A percentile compares a stretch with the other conserved stretches of the same genome.
Conservation (phyloP, 2,329 filamentous ascomycete genomes). For the Verticillium nonalfalfae region DNA sequence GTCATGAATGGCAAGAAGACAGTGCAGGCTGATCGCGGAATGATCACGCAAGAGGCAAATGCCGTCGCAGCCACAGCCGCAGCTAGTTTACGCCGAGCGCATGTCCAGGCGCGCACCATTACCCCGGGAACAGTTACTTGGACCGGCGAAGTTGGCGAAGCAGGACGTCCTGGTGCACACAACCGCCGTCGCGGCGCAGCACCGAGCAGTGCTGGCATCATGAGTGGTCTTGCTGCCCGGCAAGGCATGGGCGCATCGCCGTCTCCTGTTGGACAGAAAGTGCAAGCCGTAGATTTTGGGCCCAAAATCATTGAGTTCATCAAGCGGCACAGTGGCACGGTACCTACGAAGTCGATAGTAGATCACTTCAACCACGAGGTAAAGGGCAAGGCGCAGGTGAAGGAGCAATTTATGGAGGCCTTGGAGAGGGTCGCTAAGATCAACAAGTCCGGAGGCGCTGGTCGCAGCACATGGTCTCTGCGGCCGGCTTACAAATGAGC, state of each 20-base stretch:
- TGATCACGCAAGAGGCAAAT: slow-evolving; percentile 77
- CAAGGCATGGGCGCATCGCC: slow-evolving; percentile 34
- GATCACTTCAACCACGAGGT: slow-evolving; percentile 71
- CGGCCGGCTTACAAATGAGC: slow-evolving; percentile 27
- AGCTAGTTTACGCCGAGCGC: slow-evolving; percentile 65
- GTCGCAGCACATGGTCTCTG: slow-evolving; percentile 44
- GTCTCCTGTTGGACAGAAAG: slow-evolving; percentile 19
- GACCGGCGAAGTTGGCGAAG: slow-evolving; percentile 79
- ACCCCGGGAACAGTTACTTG: slow-evolving; percentile 86
- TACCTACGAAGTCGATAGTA: slow-evolving; percentile 77
- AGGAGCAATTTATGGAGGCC: slow-evolving; percentile 75
- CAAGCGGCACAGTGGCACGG: slow-evolving; percentile 63
- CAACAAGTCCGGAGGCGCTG: slow-evolving; percentile 49
- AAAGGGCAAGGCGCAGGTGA: slow-evolving; percentile 59
- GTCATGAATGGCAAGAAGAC: slow-evolving; percentile 75
- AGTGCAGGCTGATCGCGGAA: slow-evolving; percentile 65
- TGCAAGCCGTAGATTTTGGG: slow-evolving; percentile 51
- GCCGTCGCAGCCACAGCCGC: slow-evolving; percentile 74
- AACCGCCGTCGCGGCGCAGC: slow-evolving; percentile 40
- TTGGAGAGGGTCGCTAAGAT: slow-evolving; percentile 70
- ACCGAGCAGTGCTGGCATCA: slow-evolving; percentile 46
- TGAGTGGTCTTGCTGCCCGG: slow-evolving; percentile 51
- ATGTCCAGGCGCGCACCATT: slow-evolving; percentile 63
- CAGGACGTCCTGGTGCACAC: slow-evolving; percentile 59
- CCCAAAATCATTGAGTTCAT: slow-evolving; percentile 75